Base-by-base conservation (phyloP, 306 rosid species). In the Cucumis hystrix region DNA sequence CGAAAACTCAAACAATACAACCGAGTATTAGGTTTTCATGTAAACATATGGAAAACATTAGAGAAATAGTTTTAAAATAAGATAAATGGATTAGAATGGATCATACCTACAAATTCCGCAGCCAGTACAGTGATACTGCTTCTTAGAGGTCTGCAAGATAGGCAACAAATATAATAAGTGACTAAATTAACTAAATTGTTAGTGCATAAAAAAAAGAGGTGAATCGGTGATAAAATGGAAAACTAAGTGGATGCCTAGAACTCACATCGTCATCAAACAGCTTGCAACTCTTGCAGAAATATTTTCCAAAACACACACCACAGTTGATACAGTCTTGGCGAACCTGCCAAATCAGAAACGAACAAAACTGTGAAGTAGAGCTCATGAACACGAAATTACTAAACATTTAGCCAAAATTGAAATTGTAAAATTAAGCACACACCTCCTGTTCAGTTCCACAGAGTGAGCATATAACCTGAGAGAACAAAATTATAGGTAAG, bases 71-170 rank as follows among this genome's bases (percentile, higher is more conserved):
- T 4, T 69, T 66, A 1, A 37, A 60, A 37, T 18, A 58, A 39
- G 71, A 60, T 55, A 10, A 40, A 74, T 25, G 45, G 65, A 40
- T 10, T 28, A 35, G 60, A 43, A 43, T 62, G 5, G 3, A 63
- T 21, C 66, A 39, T 89, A 94, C 97, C 97, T 91, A 89, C 98
- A 94, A 78, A 94, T 91, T 33, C 95, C 97, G 70, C 97, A 94
- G 59, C 96, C 97, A 83, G 12, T 75, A 83, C 97, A 94, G 74
- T 94, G 98, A 74, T 90, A 91, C 64, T 94, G 97, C 74, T 80
- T 81, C 90, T 91, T 94, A 66, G 97, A 86, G 65, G 83, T 78
- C 97, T 94, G 88, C 54, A 82, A 77, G 25, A 76, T 21, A 23
- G 39, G 39, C 33, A 63, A 77, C 20, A 4, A 16, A 73, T 30